Evolutionary conservation across 1,139 yeast genomes (phyloP).

Genomic region (Meyerozyma athensensis): DNA sequence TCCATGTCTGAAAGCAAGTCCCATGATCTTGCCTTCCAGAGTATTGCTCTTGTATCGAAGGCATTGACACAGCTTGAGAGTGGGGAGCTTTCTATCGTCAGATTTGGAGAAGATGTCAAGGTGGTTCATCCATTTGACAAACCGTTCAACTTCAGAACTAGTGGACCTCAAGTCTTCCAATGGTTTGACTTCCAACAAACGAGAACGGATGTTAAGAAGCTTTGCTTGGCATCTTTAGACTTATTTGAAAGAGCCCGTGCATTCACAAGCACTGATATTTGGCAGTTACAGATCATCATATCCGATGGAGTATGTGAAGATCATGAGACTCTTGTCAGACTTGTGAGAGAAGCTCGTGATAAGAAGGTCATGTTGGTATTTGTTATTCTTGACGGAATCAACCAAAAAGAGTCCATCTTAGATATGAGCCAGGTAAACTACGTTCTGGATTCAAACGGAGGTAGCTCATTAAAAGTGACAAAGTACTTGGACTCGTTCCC

Average conservation of each 20-base stretch:
- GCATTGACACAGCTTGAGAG: slow-evolving; percentile 92
- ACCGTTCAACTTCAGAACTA: slow-evolving; percentile 70
- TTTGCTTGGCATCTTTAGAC: slow-evolving; percentile 67
- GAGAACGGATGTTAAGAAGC: slow-evolving; percentile 73
- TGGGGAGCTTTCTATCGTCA: slow-evolving; percentile 86
- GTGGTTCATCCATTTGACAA: slow-evolving; percentile 88
- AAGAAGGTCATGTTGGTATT: slow-evolving; percentile 92
- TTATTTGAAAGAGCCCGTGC: slow-evolving; percentile 70
- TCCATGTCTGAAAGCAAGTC: slow-evolving; percentile 95
- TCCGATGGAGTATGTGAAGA: slow-evolving; percentile 98
- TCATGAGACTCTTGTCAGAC: slow-evolving; percentile 72
- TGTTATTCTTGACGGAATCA: slow-evolving; percentile 88
- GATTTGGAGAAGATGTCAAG: slow-evolving; percentile 81
- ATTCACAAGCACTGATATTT: slow-evolving; percentile 57
- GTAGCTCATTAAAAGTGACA: slow-evolving; percentile 68
- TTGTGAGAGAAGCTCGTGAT: slow-evolving; percentile 90
- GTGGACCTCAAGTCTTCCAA: slow-evolving; percentile 80
- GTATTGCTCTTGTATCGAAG: slow-evolving; percentile 90
- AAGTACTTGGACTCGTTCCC: slow-evolving; percentile 93
- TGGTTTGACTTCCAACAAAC: slow-evolving; percentile 91
- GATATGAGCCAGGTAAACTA: slow-evolving; percentile 94
- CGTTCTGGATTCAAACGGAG: slow-evolving; percentile 63
- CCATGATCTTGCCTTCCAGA: slow-evolving; percentile 87
- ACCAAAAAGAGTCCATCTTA: slow-evolving; percentile 77
- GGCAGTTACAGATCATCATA: slow-evolving; percentile 90